These are phyloP conservation scores for Penicillium sp. DNA, from an alignment of 2,329 filamentous ascomycete species.

Conservation along the genomic window DNA sequence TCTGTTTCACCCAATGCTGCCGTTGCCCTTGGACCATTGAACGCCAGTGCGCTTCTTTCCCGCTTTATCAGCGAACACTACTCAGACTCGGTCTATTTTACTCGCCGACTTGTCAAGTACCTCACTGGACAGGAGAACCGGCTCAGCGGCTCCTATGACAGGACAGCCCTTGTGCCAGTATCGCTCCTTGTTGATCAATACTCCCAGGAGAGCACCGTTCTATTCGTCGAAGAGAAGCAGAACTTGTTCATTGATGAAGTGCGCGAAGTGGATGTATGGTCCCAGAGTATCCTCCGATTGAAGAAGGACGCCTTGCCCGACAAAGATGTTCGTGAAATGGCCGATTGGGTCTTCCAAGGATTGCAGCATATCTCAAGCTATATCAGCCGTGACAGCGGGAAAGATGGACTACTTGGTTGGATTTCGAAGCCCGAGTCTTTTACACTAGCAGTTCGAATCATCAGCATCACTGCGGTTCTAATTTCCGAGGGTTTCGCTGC, in stretches of 20 bases:
- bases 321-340: slow-evolving; percentile 21
- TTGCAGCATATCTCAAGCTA: slow-evolving; percentile 30
- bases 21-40: slow-evolving; percentile 47
- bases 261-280: slow-evolving; percentile 70
- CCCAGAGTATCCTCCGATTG: slow-evolving; percentile 46
- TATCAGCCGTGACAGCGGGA: slow-evolving; percentile 31
- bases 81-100: slow-evolving; percentile 32
- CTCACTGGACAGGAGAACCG: slow-evolving; percentile 35
- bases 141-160: slow-evolving; percentile 20
- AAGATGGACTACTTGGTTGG: slow-evolving; percentile 71
- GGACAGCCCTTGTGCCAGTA: slow-evolving; percentile 22
- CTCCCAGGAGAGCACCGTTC: slow-evolving; percentile 42
- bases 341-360: slow-evolving; percentile 35
- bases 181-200: slow-evolving; percentile 33
- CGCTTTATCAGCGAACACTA: slow-evolving; percentile 38
- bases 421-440: slow-evolving; percentile 67
- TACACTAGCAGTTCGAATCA: slow-evolving; percentile 40
- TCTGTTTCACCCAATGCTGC: slow-evolving; percentile 27
- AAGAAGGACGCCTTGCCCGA: slow-evolving; percentile 23
- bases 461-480: slow-evolving; percentile 39
- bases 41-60: slow-evolving; percentile 45
- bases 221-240: slow-evolving; percentile 88
- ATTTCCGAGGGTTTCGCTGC: slow-evolving; percentile 21
- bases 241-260: slow-evolving; percentile 90
- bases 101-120: slow-evolving; percentile 38